Conservation (phyloP, 2,329 filamentous ascomycete genomes). For the Alternaria atra region DNA sequence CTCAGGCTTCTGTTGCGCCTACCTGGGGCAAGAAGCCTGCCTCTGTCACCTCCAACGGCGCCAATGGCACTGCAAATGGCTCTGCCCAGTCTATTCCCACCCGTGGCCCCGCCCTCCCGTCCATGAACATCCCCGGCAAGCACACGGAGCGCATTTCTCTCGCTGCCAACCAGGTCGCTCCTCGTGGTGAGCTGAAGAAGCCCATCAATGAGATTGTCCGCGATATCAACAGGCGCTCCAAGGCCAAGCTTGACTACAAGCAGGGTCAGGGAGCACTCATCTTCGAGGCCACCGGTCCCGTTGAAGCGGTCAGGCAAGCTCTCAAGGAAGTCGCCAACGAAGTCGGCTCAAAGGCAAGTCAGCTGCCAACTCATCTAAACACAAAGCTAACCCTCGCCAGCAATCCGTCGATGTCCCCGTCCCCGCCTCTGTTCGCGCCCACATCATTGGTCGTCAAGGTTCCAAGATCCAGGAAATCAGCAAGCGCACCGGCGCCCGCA, state of each 20-base stretch:
- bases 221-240: constrained; percentile 91
- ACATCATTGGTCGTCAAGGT: constrained; percentile 93
- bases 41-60: constrained; percentile 56
- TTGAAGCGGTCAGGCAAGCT: constrained; percentile 84
- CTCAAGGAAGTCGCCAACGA: constrained; percentile 89
- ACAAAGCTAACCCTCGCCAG: constrained; percentile 49
- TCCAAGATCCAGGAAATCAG: constrained; percentile 89
- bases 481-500: constrained; percentile 86
- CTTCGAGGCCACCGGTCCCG: constrained; percentile 86
- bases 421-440: constrained; percentile 81
- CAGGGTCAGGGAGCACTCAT: constrained; percentile 76
- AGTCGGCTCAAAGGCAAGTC: constrained; percentile 80
- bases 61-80: constrained; percentile 60
- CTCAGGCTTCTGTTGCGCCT: constrained; percentile 68
- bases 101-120: constrained; percentile 57
- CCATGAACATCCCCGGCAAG: constrained; percentile 82
- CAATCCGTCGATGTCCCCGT: constrained; percentile 79
- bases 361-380: neutral
- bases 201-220: constrained; percentile 85
- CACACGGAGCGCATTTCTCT: constrained; percentile 80
- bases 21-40: constrained; percentile 79
- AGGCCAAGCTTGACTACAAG: constrained; percentile 82
- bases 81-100: constrained; percentile 57
- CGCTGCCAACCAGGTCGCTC: constrained; percentile 77
- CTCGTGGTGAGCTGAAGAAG: constrained; percentile 80